Base-by-base conservation (phyloP, 1,139 yeast species). In the Zhuliangozyma blackwelliae region DNA sequence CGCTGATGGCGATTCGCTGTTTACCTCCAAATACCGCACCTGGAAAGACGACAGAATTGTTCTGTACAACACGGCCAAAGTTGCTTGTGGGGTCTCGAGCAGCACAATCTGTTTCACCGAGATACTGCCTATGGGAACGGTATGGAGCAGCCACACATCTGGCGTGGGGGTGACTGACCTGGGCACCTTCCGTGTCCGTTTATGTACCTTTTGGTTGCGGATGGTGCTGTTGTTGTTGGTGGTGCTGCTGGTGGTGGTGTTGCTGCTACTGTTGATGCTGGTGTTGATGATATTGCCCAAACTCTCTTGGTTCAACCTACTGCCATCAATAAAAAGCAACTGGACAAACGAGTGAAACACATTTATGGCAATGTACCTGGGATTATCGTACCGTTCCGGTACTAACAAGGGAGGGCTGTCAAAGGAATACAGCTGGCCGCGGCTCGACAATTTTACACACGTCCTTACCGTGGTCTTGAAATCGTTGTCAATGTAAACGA, bases 21-120 rank as follows among this genome's bases (percentile, higher is more conserved):
- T 41, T 5, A 59, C 39, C 11, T 45, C 34, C 42, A 63, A 65
- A 40, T 50, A 57, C 25, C 75, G 47, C 31, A 68, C 40, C 3
- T 66, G 61, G 36, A 53, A 59, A 30, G 54, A 51, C 41, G 58
- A 63, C 32, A 61, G 59, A 32, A 59, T 58, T 37, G 67, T 73
- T 26, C 72, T 50, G 43, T 65, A 67, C 11, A 67, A 44, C 1
- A 67, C 44, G 0, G 68, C 68, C 10, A 68, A 25, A 3, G 44
- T 31, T 10, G 40, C 36, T 2, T 32, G 32, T 2, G 36, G 37
- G 3, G 33, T 32, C 1, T 35, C 28, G 9, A 51, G 34, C 5
- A 46, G 31, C 2, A 48, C 50, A 37, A 65, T 46, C 38, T 57
- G 57, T 34, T 52, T 51, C 0, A 66, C 53, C 10, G 53, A 54